Percentiles rank a stretch among this genome's conserved stretches.
phyloP scores from a whole-genome alignment of 305 asterid species.

The Fraxinus dipetala region DNA sequence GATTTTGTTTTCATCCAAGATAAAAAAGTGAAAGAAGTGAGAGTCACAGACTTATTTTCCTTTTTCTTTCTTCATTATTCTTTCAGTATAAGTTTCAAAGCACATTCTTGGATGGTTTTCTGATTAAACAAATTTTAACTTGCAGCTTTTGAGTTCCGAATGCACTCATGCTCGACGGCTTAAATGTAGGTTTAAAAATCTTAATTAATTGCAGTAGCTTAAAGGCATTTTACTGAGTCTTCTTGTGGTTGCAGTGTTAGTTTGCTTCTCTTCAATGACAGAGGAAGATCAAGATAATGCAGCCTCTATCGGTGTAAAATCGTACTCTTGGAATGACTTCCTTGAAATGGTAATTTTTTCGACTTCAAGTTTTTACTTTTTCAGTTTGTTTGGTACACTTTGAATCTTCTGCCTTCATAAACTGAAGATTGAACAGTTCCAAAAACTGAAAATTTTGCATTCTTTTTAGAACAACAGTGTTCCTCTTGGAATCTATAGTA shows the following conservation, averaged over 20 bases:
- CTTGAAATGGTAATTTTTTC: constrained; percentile 48
- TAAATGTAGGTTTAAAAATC: constrained; percentile 47
- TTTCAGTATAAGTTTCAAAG: constrained; percentile 11
- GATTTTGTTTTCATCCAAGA: constrained; percentile 82
- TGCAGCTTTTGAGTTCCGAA: constrained; percentile 73
- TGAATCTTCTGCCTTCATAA: background rate
- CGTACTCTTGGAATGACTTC: constrained; percentile 73
- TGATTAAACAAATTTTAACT: background rate
- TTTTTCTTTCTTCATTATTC: constrained; percentile 5
- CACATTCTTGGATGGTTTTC: background rate
- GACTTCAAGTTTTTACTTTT: background rate
- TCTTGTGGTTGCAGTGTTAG: constrained; percentile 55
- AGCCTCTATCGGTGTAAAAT: constrained; percentile 45
- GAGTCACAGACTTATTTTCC: constrained; percentile 23
- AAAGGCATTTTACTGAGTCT: constrained; percentile 17
- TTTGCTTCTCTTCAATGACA: constrained; percentile 69
- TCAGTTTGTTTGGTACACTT: background rate
- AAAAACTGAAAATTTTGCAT: background rate
- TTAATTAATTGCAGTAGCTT: constrained; percentile 5
- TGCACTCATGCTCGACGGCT: constrained; percentile 70
- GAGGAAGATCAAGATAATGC: constrained; percentile 55
- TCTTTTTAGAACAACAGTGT: background rate
- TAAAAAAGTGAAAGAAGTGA: constrained; percentile 73
- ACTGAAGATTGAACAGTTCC: background rate
- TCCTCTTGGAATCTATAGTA: background rate